Conservation (phyloP, 164 flowering plant genomes). For the Platanus orientalis region DNA sequence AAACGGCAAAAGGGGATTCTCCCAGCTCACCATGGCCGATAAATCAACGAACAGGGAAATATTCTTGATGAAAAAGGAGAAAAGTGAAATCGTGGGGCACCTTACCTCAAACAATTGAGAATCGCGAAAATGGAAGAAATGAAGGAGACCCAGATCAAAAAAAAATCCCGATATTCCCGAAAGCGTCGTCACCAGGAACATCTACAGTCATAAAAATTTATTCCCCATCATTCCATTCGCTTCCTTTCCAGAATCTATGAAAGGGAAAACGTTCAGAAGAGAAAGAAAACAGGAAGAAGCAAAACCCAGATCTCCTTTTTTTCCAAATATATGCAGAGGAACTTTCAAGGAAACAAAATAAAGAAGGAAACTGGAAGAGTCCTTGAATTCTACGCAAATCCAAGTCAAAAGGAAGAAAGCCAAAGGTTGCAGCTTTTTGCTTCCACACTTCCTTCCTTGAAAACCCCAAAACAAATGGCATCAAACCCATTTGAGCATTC, state of each 20-base stretch:
- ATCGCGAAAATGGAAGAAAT: constrained; percentile 23
- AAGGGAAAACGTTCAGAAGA: constrained; percentile 5
- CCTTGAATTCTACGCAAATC: constrained; percentile 23
- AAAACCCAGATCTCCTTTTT: constrained; percentile 12
- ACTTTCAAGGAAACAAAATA: constrained; percentile 4
- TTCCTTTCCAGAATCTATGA: constrained; percentile 11
- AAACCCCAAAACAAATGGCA: constrained; percentile 25
- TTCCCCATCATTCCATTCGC: constrained; percentile 7
- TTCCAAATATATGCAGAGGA: constrained; percentile 4
- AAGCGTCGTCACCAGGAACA: constrained; percentile 4
- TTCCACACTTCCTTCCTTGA: constrained; percentile 5
- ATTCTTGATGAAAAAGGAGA: constrained; percentile 10
- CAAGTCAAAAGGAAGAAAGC: constrained; percentile 21
- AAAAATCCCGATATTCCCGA: constrained; percentile 11
- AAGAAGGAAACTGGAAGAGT: constrained; percentile 3
- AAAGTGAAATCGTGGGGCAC: constrained; percentile 18
- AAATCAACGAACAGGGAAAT: constrained; percentile 12
- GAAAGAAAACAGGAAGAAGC: background rate
- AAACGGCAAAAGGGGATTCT: constrained; percentile 15
- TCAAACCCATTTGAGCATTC: constrained; percentile 27
- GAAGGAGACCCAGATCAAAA: constrained; percentile 37
- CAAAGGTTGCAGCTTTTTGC: constrained; percentile 6
- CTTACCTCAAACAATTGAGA: constrained; percentile 37
- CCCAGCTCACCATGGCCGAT: constrained; percentile 30
- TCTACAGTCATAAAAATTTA: constrained; percentile 7